Percentiles rank a stretch among this genome's conserved stretches.
phyloP scores from a whole-genome alignment of 2,329 filamentous ascomycete species.

The Alternaria dauci region DNA sequence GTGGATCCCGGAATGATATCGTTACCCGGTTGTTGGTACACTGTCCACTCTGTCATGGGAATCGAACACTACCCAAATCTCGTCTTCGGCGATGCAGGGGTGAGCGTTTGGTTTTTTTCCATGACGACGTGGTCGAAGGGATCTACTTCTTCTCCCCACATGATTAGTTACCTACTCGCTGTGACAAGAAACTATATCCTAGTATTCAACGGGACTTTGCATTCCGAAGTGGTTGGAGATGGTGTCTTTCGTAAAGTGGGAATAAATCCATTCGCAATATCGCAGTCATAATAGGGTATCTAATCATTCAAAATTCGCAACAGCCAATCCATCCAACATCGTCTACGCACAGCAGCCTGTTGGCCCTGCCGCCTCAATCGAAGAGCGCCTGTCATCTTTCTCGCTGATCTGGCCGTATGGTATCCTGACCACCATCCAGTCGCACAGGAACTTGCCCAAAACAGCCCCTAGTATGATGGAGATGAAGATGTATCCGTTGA shows the following conservation, averaged over 20 bases:
- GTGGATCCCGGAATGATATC: rapidly evolving
- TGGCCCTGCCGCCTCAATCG: constrained; percentile 37
- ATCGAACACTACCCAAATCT: no score
- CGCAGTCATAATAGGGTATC: constrained; percentile 12
- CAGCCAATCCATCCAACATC: background rate
- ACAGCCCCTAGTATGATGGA: constrained; percentile 81
- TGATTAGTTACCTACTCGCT: background rate
- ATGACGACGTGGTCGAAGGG: no score
- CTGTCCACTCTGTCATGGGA: no score
- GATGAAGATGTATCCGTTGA: constrained; percentile 77
- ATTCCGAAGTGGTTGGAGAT: no score
- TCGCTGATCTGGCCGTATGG: constrained; percentile 34
- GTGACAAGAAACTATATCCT: no score
- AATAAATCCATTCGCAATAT: constrained; percentile 8
- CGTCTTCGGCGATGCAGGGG: no score
- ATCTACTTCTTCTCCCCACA: background rate
- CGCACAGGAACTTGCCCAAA: constrained; percentile 75
- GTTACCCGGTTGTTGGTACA: background rate
- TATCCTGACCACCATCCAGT: constrained; percentile 62
- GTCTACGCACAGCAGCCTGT: constrained; percentile 40
- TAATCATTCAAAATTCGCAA: constrained; percentile 2
- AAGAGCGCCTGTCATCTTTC: constrained; percentile 33
- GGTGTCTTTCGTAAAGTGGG: no score
- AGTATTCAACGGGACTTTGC: no score
- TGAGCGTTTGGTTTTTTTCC: no score